A percentile compares a stretch with the other conserved stretches of the same genome.
Evolutionary conservation across 371 early-diverging fungal genomes (phyloP).

Genomic region (Globomyces sp.): DNA sequence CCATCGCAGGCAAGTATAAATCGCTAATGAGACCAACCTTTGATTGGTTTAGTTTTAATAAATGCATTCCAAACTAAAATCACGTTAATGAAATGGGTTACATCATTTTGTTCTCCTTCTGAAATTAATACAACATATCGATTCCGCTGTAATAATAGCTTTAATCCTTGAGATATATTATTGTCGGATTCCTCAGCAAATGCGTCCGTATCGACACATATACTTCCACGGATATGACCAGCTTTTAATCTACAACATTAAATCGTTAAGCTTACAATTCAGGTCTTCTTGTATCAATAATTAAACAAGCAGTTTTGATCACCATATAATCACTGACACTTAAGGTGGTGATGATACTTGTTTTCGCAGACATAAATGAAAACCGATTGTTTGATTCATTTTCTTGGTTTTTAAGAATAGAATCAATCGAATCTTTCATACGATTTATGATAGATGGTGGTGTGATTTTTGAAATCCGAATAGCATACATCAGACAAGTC

Average conservation of each 20-base stretch:
- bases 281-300: not conserved
- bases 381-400: not conserved
- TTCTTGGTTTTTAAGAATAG: not conserved
- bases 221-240: not conserved
- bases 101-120: constrained; percentile 5
- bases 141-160: constrained; percentile 8
- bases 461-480: constrained; percentile 6
- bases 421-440: constrained; percentile 4
- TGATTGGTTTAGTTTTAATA: constrained; percentile 7
- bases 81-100: not conserved
- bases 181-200: not conserved
- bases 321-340: not conserved
- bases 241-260: not conserved
- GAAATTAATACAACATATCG: constrained; percentile 3
- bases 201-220: constrained; percentile 1
- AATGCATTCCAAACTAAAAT: constrained; percentile 12
- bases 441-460: constrained; percentile 9
- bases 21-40: not conserved
- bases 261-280: not conserved
- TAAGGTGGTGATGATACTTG: constrained; percentile 7
- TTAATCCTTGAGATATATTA: constrained; percentile 6
- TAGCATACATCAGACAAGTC: constrained; percentile 48
- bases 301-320: not conserved
- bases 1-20: not conserved
- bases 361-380: constrained; percentile 15